Percentiles rank a stretch among this genome's conserved stretches.
Conservation (phyloP, 257 asterid genomes). For the Nicotiana knightiana region DNA sequence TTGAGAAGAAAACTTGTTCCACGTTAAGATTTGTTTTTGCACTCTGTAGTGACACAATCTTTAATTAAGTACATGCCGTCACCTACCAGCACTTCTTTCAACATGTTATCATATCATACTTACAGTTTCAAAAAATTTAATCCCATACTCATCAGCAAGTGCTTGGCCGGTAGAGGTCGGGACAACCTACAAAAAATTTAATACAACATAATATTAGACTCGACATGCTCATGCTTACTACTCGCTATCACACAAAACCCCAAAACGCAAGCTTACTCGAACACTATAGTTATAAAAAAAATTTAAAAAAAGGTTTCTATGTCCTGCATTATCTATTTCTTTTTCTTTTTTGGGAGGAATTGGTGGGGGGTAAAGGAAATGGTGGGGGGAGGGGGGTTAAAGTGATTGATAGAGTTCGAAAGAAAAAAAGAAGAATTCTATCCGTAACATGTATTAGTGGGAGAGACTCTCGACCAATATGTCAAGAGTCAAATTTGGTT, state of each 20-base stretch:
- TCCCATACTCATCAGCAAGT: slow-evolving; percentile 44
- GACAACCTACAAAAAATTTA: slow-evolving; percentile 27
- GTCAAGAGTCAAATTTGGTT: too few relatives aligned
- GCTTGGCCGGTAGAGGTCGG: slow-evolving; percentile 43
- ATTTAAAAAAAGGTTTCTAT: not conserved
- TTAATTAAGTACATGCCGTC: not conserved
- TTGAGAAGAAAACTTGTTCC: slow-evolving; percentile 43
- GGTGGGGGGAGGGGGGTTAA: too few relatives aligned
- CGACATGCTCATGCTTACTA: not conserved
- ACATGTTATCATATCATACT: slow-evolving; percentile 9
- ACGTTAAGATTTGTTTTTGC: slow-evolving; percentile 42
- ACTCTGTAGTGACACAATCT: slow-evolving; percentile 25
- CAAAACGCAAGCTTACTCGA: too few relatives aligned
- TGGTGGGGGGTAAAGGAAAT: too few relatives aligned
- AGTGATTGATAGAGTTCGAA: too few relatives aligned
- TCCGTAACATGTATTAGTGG: too few relatives aligned
- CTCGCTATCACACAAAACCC: not conserved
- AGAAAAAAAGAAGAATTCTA: too few relatives aligned
- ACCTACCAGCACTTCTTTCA: not conserved
- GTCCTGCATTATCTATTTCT: too few relatives aligned
- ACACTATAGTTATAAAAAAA: too few relatives aligned
- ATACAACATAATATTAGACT: not conserved
- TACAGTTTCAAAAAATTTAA: slow-evolving; percentile 42
- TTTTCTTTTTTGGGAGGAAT: too few relatives aligned
- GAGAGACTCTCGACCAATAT: too few relatives aligned